A percentile compares a stretch with the other conserved stretches of the same genome.
These are phyloP conservation scores for Gentiana straminea DNA, from an alignment of 257 asterid species.

Conservation along the genomic window DNA sequence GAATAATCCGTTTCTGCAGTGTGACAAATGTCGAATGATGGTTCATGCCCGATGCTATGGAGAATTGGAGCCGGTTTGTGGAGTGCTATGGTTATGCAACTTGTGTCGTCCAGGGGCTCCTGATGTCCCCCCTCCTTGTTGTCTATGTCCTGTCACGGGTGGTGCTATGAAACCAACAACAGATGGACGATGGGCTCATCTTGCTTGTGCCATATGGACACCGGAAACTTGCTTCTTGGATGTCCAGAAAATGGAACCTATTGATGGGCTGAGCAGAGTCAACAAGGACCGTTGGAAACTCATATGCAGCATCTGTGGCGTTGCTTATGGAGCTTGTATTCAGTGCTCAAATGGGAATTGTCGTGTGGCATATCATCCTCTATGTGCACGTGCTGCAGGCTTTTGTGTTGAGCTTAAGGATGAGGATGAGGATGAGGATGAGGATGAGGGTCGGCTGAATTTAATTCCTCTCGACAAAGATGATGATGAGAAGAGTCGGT, in stretches of 20 bases:
- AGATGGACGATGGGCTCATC: constrained; percentile 99
- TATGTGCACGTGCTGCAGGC: constrained; percentile 99
- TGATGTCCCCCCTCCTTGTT: constrained; percentile 64
- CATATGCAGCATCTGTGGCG: constrained; percentile 81
- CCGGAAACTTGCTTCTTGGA: constrained; percentile 98
- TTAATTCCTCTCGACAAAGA: constrained; percentile 37
- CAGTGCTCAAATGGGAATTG: constrained; percentile 89
- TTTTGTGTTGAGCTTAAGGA: constrained; percentile 60
- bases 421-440: constrained; percentile 34
- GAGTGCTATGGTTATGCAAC: constrained; percentile 95
- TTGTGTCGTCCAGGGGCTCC: constrained; percentile 97
- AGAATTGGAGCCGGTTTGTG: constrained; percentile 70
- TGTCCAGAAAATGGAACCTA: constrained; percentile 95
- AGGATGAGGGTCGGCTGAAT: constrained; percentile 71
- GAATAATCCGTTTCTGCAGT: constrained; percentile 93
- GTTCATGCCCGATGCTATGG: constrained; percentile 99
- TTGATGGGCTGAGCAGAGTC: constrained; percentile 77
- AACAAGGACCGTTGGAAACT: constrained; percentile 98
- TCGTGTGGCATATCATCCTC: constrained; percentile 93
- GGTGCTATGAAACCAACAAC: constrained; percentile 99
- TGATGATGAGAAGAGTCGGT: constrained; percentile 81
- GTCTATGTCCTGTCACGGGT: constrained; percentile 95
- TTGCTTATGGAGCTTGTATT: constrained; percentile 95
- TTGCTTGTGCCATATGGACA: constrained; percentile 99
- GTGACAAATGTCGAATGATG: constrained; percentile 99